Conservation (phyloP, 2,329 filamentous ascomycete genomes). For the Microdochium bolleyi region DNA sequence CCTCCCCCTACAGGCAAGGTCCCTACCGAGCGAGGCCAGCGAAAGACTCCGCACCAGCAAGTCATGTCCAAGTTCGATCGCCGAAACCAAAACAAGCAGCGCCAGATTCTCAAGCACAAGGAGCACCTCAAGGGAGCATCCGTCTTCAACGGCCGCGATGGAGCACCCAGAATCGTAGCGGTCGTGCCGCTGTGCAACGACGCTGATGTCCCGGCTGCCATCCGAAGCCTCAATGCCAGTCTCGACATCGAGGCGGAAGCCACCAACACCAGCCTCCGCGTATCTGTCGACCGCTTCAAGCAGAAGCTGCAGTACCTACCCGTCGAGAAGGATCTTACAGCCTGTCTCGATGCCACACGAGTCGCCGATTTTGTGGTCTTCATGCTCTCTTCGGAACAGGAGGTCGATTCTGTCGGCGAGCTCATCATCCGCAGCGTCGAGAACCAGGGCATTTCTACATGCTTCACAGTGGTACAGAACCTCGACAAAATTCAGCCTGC, state of each 20-base stretch:
- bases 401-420: slow-evolving; percentile 81
- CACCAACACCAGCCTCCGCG: slow-evolving; percentile 50
- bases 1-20: slow-evolving; percentile 59
- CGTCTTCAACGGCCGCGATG: slow-evolving; percentile 80
- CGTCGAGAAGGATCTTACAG: slow-evolving; percentile 62
- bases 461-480: slow-evolving; percentile 78
- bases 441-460: slow-evolving; percentile 87
- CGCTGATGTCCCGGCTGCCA: slow-evolving; percentile 57
- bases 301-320: slow-evolving; percentile 86
- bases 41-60: slow-evolving; percentile 90
- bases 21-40: slow-evolving; percentile 60
- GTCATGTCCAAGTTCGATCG: slow-evolving; percentile 96
- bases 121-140: slow-evolving; percentile 73
- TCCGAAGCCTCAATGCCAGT: slow-evolving; percentile 66
- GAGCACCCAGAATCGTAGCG: slow-evolving; percentile 80
- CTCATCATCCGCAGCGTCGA: slow-evolving; percentile 79
- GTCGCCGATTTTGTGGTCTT: slow-evolving; percentile 89
- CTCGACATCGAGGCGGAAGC: slow-evolving; percentile 68
- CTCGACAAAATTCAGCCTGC: slow-evolving; percentile 70
- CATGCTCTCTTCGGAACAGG: slow-evolving; percentile 71
- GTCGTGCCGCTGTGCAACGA: slow-evolving; percentile 77
- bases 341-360: slow-evolving; percentile 76
- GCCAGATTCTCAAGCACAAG: slow-evolving; percentile 72
- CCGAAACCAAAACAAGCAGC: slow-evolving; percentile 89
- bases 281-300: slow-evolving; percentile 84